Conservation (phyloP, 2,329 filamentous ascomycete genomes). For the Chalaropsis ovoidea region DNA sequence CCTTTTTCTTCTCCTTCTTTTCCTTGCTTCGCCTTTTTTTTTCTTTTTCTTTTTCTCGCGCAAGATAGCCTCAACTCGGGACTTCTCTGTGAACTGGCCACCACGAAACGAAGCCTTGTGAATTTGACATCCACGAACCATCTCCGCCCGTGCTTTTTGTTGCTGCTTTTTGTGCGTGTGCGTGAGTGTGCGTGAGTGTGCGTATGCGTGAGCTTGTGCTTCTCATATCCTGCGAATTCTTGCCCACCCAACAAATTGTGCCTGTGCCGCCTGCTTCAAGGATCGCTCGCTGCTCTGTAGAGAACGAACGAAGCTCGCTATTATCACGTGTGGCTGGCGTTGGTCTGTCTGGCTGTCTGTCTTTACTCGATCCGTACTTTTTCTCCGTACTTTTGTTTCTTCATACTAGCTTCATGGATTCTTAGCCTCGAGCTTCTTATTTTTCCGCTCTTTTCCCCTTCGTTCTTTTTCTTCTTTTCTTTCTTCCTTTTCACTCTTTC, state of each 20-base stretch:
- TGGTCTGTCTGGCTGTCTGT: not conserved
- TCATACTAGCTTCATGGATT: conserved; percentile 7
- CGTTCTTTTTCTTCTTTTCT: conserved; percentile 13
- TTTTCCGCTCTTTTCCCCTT: not conserved
- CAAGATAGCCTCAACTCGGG: not conserved
- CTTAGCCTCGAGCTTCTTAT: not conserved
- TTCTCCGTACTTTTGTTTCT: conserved; percentile 14
- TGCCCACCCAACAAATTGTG: not conserved
- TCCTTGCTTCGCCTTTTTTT: not conserved
- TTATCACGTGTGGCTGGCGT: conserved; percentile 14
- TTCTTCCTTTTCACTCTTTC: not conserved
- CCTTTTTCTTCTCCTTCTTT: not conserved
- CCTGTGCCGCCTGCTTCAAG: not conserved
- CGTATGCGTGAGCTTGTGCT: not conserved
- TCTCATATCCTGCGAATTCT: not conserved
- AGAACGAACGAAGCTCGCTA: not conserved
- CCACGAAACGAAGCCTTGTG: not conserved
- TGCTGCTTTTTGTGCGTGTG: not conserved
- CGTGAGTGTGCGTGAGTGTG: no score
- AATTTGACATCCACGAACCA: not conserved
- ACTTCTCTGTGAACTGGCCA: not conserved
- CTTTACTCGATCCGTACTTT: conserved; percentile 19
- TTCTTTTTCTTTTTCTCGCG: not conserved
- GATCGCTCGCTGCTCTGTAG: not conserved
- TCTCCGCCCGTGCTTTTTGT: conserved; percentile 1